A percentile compares a stretch with the other conserved stretches of the same genome.
Conservation (phyloP, 148 eudicot genomes). For the Suaeda aralocaspica region DNA sequence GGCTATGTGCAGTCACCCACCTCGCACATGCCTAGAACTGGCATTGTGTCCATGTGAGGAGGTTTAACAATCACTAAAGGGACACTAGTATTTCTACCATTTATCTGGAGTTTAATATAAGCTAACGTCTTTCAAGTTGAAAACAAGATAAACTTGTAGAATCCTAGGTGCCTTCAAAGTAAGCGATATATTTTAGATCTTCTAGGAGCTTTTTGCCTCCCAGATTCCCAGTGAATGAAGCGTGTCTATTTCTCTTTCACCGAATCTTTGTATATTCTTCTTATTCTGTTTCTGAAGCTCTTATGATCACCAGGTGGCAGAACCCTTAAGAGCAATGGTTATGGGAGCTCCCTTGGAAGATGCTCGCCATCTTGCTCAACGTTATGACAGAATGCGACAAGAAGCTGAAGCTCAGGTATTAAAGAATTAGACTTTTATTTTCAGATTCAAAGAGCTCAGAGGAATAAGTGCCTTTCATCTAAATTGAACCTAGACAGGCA, state of each 20-base stretch:
- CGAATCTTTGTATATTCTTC: too few species aligned
- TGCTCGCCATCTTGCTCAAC: conserved; percentile 98
- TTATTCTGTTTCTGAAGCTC: neutral
- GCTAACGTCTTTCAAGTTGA: neutral
- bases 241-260: too few species aligned
- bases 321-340: conserved; percentile 96
- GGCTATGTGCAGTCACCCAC: too few species aligned
- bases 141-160: neutral
- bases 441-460: conserved; percentile 1
- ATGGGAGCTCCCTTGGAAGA: conserved; percentile 99
- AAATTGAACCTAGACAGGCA: conserved; percentile 78
- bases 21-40: too few species aligned
- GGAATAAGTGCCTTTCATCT: conserved; percentile 26
- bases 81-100: too few species aligned
- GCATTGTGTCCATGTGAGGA: too few species aligned
- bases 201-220: neutral
- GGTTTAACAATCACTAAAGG: too few species aligned
- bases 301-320: conserved; percentile 61
- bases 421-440: conserved; percentile 10
- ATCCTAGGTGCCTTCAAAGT: neutral
- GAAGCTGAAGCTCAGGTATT: conserved; percentile 98
- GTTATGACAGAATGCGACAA: conserved; percentile 95
- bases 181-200: neutral
- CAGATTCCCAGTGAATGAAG: neutral
- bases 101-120: too few species aligned